Evolutionary conservation across 2,329 filamentous ascomycete genomes (phyloP).

Genomic region (Beauveria sp.): DNA sequence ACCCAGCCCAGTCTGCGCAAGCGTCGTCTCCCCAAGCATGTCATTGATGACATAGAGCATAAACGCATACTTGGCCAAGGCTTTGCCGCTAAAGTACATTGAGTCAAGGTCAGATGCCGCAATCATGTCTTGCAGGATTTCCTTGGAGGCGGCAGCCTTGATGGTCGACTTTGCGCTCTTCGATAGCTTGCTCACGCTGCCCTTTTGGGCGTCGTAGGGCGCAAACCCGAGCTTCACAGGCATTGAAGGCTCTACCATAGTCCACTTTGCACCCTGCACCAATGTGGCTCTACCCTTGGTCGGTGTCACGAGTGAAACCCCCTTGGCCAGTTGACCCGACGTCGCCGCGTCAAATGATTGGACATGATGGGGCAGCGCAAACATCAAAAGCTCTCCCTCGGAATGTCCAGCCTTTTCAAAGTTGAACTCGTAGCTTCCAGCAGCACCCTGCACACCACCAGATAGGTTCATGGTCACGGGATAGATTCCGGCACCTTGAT

Average conservation of each 20-base stretch:
- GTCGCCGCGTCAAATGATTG: constrained; percentile 60
- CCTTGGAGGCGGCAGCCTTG: constrained; percentile 54
- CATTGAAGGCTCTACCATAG: constrained; percentile 65
- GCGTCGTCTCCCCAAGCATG: constrained; percentile 48
- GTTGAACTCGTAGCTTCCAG: constrained; percentile 64
- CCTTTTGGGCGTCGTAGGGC: constrained; percentile 60
- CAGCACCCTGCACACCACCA: constrained; percentile 50
- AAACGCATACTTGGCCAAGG: constrained; percentile 67
- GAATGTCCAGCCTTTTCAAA: constrained; percentile 65
- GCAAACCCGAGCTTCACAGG: constrained; percentile 68
- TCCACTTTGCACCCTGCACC: constrained; percentile 67
- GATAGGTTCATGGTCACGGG: constrained; percentile 55
- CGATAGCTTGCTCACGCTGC: constrained; percentile 39
- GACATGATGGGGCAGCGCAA: constrained; percentile 79
- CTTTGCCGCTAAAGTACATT: constrained; percentile 90
- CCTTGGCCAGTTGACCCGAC: constrained; percentile 38
- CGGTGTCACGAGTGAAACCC: constrained; percentile 62
- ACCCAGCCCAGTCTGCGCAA: constrained; percentile 50
- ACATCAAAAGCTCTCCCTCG: constrained; percentile 64
- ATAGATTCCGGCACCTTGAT: constrained; percentile 69
- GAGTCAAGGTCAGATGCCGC: constrained; percentile 68
- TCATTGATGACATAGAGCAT: constrained; percentile 59
- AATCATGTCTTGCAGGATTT: constrained; percentile 70
- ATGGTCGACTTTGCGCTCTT: constrained; percentile 52
- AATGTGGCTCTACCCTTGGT: constrained; percentile 77